Percentiles rank a stretch among this genome's conserved stretches.
phyloP scores from a whole-genome alignment of 2,329 filamentous ascomycete species.

The Sporothrix brasiliensis region DNA sequence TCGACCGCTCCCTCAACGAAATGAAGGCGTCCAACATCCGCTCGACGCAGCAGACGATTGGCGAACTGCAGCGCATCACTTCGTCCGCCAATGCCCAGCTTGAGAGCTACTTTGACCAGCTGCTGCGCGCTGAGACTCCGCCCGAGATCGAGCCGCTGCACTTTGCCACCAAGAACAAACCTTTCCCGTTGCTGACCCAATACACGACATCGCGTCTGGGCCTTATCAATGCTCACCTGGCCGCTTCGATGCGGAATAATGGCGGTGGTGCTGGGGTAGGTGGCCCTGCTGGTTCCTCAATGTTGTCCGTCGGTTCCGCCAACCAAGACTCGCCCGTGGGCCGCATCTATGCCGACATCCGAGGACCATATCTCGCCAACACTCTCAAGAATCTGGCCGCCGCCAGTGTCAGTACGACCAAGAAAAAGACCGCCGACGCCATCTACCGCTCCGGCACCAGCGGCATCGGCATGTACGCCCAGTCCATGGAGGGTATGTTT shows the following conservation, averaged over 20 bases:
- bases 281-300: constrained; percentile 62
- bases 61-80: constrained; percentile 76
- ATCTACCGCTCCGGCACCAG: constrained; percentile 88
- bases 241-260: constrained; percentile 58
- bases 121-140: constrained; percentile 74
- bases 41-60: constrained; percentile 85
- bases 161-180: constrained; percentile 84
- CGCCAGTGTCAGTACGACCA: constrained; percentile 80
- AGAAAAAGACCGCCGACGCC: constrained; percentile 78
- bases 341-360: constrained; percentile 80
- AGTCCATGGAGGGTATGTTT: constrained; percentile 84
- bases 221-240: constrained; percentile 77
- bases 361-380: constrained; percentile 81
- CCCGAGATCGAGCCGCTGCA: constrained; percentile 84
- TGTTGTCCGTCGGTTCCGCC: constrained; percentile 44
- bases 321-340: constrained; percentile 70
- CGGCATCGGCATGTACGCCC: constrained; percentile 86
- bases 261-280: constrained; percentile 33
- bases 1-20: constrained; percentile 80
- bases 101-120: constrained; percentile 78
- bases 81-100: constrained; percentile 79
- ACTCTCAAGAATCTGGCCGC: constrained; percentile 84
- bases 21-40: constrained; percentile 89
- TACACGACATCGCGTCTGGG: constrained; percentile 76
- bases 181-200: constrained; percentile 78